These are phyloP conservation scores for Gymnopilus junonius DNA, from an alignment of 768 basidiomycete species.

Conservation along the genomic window DNA sequence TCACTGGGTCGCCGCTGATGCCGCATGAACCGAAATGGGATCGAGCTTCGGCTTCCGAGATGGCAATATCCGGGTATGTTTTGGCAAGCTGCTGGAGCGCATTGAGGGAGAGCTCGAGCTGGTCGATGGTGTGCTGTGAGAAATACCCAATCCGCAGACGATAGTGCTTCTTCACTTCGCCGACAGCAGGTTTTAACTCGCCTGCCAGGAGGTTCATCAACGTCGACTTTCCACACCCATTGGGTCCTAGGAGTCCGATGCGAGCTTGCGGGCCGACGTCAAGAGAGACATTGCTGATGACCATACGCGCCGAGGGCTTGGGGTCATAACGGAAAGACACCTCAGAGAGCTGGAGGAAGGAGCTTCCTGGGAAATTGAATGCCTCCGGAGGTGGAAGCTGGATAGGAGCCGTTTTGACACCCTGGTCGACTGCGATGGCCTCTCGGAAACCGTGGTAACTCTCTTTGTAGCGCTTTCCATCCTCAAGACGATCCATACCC, in stretches of 20 bases:
- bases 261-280: conserved; percentile 32
- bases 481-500: conserved; percentile 37
- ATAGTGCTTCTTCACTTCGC: conserved; percentile 57
- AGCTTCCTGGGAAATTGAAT: conserved; percentile 33
- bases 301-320: conserved; percentile 17
- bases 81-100: conserved; percentile 32
- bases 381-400: conserved; percentile 34
- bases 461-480: conserved; percentile 35
- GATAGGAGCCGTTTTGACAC: conserved; percentile 37
- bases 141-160: conserved; percentile 61
- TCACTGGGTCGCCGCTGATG: conserved; percentile 47
- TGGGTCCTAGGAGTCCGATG: conserved; percentile 37
- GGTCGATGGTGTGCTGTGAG: conserved; percentile 65
- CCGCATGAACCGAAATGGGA: conserved; percentile 45
- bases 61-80: conserved; percentile 28
- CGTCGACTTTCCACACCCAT: conserved; percentile 64
- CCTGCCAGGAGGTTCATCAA: conserved; percentile 52
- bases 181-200: conserved; percentile 44
- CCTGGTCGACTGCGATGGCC: conserved; percentile 40
- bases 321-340: conserved; percentile 35
- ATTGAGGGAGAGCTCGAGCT: conserved; percentile 37
- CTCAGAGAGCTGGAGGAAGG: conserved; percentile 37
- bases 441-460: conserved; percentile 37
- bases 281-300: conserved; percentile 35
- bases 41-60: conserved; percentile 35